These are phyloP conservation scores for Grifola frondosa DNA, from an alignment of 1,284 basidiomycete species.

Conservation along the genomic window DNA sequence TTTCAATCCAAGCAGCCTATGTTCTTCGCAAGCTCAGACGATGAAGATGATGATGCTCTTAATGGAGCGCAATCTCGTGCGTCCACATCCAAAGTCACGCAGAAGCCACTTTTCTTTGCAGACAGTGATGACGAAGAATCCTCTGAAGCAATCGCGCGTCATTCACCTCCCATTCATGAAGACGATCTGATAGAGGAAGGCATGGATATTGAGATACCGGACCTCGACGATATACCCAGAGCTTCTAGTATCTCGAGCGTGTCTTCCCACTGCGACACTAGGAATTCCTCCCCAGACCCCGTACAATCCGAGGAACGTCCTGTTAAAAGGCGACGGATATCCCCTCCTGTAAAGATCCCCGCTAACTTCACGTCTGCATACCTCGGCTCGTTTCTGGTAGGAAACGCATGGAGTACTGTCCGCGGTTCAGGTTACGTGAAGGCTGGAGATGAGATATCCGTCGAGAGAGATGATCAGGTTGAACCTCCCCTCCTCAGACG, in stretches of 20 bases:
- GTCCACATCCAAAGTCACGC: constrained; percentile 17
- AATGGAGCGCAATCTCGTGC: no score
- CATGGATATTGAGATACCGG: constrained; percentile 42
- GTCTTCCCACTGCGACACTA: constrained; percentile 30
- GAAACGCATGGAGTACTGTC: constrained; percentile 80
- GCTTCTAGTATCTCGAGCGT: constrained; percentile 43
- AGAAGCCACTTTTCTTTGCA: constrained; percentile 50
- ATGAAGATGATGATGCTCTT: constrained; percentile 23
- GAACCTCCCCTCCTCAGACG: constrained; percentile 22
- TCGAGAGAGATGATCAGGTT: constrained; percentile 54
- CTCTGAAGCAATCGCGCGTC: neutral
- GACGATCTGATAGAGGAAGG: constrained; percentile 42
- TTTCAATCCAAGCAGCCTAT: constrained; percentile 15
- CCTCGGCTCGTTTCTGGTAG: constrained; percentile 68
- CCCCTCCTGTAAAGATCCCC: constrained; percentile 17
- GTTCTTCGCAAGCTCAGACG: constrained; percentile 41
- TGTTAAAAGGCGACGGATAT: constrained; percentile 50
- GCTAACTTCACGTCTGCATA: constrained; percentile 37
- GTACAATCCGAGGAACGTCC: constrained; percentile 20
- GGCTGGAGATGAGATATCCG: constrained; percentile 55
- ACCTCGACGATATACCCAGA: constrained; percentile 27
- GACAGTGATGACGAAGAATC: constrained; percentile 59
- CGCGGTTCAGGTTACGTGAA: constrained; percentile 70
- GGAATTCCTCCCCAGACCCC: constrained; percentile 30
- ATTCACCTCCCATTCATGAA: neutral